Conservation (phyloP, 805 yeast species). For the Candida maesae region DNA sequence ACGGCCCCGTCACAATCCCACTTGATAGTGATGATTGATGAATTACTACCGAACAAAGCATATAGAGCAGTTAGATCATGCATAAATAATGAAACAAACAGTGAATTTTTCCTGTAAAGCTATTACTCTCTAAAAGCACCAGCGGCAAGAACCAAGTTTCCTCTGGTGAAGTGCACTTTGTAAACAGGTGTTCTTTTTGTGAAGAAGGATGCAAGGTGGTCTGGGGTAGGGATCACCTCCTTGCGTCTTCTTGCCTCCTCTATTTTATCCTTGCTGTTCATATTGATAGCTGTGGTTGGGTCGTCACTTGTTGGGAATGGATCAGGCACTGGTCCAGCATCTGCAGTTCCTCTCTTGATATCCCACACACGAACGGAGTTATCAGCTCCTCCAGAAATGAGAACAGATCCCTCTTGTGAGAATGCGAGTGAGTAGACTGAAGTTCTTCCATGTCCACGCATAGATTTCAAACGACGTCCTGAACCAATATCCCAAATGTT, state of each 20-base stretch:
- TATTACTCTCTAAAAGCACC: conserved; percentile 60
- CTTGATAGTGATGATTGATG: conserved; percentile 53
- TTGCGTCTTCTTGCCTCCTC: conserved; percentile 52
- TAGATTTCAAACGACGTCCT: conserved; percentile 80
- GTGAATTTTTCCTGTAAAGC: too few relatives aligned
- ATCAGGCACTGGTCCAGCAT: conserved; percentile 76
- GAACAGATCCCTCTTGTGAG: conserved; percentile 81
- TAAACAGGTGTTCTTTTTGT: conserved; percentile 94
- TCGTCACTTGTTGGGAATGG: conserved; percentile 39
- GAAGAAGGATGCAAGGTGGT: conserved; percentile 89
- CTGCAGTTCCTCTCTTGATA: conserved; percentile 77
- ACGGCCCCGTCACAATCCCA: conserved; percentile 89
- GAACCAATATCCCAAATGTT: conserved; percentile 93
- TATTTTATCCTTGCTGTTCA: conserved; percentile 31
- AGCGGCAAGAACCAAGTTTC: conserved; percentile 88
- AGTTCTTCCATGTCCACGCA: conserved; percentile 92
- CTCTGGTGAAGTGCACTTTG: conserved; percentile 85
- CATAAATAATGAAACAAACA: background rate
- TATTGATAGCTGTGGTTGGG: conserved; percentile 21
- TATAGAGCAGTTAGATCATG: too few relatives aligned
- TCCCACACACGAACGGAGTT: conserved; percentile 96
- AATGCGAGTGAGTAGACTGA: conserved; percentile 82
- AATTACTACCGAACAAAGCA: too few relatives aligned
- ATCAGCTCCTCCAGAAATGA: conserved; percentile 92
- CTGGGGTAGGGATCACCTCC: conserved; percentile 78